These are phyloP conservation scores for Erodium maritimum DNA, from an alignment of 345 rosid genomes.

Conservation along the genomic window DNA sequence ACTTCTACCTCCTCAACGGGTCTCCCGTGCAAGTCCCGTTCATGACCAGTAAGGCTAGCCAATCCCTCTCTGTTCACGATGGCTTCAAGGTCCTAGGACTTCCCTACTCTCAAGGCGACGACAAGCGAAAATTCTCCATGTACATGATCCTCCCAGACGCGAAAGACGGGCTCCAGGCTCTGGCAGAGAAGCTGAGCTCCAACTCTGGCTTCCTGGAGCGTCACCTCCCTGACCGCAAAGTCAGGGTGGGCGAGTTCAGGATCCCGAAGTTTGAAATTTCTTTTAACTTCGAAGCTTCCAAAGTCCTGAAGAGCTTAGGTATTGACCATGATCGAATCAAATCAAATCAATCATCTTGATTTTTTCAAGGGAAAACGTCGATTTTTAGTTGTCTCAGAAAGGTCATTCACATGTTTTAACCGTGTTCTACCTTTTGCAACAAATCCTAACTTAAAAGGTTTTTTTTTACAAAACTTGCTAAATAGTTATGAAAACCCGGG, in stretches of 20 bases:
- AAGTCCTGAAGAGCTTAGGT: neutral
- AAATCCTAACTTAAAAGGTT: too few relatives aligned
- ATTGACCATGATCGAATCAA: too few relatives aligned
- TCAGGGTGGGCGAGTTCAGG: neutral
- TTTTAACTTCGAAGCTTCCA: constrained; percentile 1
- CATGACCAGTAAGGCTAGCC: neutral
- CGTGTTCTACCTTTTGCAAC: too few relatives aligned
- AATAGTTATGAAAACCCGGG: too few relatives aligned
- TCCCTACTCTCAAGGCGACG: neutral
- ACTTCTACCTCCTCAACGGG: constrained; percentile 7
- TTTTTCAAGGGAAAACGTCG: too few relatives aligned
- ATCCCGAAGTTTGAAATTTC: constrained; percentile 9
- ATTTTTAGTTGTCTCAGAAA: too few relatives aligned
- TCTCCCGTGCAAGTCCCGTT: neutral
- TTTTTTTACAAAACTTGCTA: too few relatives aligned
- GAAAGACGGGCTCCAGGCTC: constrained; percentile 1
- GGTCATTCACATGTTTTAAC: too few relatives aligned
- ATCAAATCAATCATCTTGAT: too few relatives aligned
- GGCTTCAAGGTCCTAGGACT: neutral
- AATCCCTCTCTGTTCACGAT: neutral
- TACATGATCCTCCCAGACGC: neutral
- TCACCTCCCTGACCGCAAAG: neutral
- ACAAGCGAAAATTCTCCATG: constrained; percentile 2
- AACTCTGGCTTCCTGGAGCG: neutral
- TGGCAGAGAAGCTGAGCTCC: constrained; percentile 1